Percentiles rank a stretch among this genome's conserved stretches.
These are phyloP conservation scores for Colletotrichum plurivorum DNA, from an alignment of 2,329 filamentous ascomycete genomes.

Conservation along the genomic window DNA sequence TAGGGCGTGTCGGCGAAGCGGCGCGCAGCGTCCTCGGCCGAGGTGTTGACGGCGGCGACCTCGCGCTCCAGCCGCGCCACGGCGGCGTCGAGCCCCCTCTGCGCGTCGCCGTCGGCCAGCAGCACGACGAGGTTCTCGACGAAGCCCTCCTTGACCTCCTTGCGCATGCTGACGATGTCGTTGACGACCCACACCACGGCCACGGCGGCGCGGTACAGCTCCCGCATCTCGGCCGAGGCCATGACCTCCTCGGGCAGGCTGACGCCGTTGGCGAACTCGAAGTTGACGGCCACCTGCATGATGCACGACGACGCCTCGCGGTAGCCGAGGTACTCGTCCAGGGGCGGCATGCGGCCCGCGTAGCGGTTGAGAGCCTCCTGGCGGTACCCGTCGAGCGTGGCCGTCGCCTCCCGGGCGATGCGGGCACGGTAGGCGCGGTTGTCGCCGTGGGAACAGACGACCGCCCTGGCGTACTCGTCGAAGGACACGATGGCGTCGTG, in stretches of 20 bases:
- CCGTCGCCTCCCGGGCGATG: slow-evolving; percentile 16
- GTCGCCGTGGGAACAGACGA: background rate
- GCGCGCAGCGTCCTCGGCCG: background rate
- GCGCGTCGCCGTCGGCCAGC: slow-evolving; percentile 9
- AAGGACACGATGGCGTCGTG: slow-evolving; percentile 23
- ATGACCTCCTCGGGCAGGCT: slow-evolving; percentile 28
- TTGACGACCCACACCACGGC: slow-evolving; percentile 29
- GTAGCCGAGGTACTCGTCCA: slow-evolving; percentile 18
- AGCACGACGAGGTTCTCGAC: slow-evolving; percentile 32
- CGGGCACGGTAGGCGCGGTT: slow-evolving; percentile 15
- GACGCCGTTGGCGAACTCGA: slow-evolving; percentile 30
- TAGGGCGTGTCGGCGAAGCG: slow-evolving; percentile 9
- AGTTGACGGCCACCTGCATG: slow-evolving; percentile 24
- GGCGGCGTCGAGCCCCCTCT: slow-evolving; percentile 11
- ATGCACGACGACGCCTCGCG: slow-evolving; percentile 30
- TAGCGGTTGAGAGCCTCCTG: slow-evolving; percentile 29
- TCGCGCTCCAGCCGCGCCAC: slow-evolving; percentile 9
- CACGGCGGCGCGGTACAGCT: slow-evolving; percentile 25
- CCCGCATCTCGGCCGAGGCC: slow-evolving; percentile 14
- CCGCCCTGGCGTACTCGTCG: slow-evolving; percentile 10
- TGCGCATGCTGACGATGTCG: slow-evolving; percentile 25
- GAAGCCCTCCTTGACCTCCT: slow-evolving; percentile 30
- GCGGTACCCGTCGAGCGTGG: slow-evolving; percentile 12
- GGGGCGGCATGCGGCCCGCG: slow-evolving; percentile 3
- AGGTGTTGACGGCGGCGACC: slow-evolving; percentile 13